Conservation (phyloP, 2,329 filamentous ascomycete species). For the Cercospora sesami region DNA sequence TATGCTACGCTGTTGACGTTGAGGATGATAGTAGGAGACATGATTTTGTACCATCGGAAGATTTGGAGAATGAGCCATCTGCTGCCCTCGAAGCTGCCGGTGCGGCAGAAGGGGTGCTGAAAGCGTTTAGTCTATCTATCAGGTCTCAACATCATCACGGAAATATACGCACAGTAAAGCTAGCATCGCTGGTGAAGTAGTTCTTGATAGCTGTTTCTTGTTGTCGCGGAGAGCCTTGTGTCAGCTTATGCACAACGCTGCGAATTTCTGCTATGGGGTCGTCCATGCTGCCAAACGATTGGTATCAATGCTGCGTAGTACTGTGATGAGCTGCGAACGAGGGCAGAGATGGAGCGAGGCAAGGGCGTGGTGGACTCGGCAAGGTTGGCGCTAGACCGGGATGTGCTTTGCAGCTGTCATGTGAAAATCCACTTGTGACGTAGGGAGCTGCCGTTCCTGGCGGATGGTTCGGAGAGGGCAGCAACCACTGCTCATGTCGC, state of each 20-base stretch:
- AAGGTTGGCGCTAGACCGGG: conserved; percentile 5
- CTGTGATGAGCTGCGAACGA: not conserved
- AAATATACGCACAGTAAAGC: conserved; percentile 57
- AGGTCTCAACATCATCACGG: no score
- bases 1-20: conserved; percentile 68
- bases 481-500: not conserved
- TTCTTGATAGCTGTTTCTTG: conserved; percentile 65
- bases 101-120: conserved; percentile 72
- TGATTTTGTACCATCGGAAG: conserved; percentile 74
- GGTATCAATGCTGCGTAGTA: not conserved
- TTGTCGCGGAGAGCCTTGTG: conserved; percentile 63
- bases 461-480: not conserved
- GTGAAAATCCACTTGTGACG: not conserved
- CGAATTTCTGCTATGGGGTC: conserved; percentile 59
- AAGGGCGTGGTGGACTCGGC: not conserved
- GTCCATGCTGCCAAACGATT: conserved; percentile 29
- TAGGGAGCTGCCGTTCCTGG: not conserved
- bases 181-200: conserved; percentile 72
- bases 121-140: not conserved
- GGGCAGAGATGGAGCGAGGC: not conserved
- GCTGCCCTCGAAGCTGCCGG: conserved; percentile 61
- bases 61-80: conserved; percentile 67
- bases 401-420: conserved; percentile 5
- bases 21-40: conserved; percentile 72
- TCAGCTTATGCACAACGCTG: conserved; percentile 66